Percentiles rank a stretch among this genome's conserved stretches.
Conservation (phyloP, 768 basidiomycete genomes). For the Dioszegia hungarica region DNA sequence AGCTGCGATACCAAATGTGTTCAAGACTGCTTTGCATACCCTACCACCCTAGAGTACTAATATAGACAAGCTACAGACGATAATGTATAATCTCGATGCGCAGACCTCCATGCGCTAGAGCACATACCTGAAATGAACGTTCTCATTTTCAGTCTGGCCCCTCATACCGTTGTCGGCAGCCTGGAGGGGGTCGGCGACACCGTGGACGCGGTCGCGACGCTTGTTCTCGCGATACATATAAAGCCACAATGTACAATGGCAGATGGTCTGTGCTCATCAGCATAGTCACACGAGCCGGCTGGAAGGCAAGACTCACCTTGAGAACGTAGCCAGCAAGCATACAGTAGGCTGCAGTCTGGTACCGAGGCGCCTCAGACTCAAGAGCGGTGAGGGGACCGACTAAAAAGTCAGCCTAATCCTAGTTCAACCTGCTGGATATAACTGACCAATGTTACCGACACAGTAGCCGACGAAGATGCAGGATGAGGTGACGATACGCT, state of each 20-base stretch:
- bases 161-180: constrained; percentile 48
- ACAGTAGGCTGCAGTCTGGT: constrained; percentile 40
- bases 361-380: constrained; percentile 38
- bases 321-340: constrained; percentile 43
- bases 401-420: no score
- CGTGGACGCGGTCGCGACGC: constrained; percentile 36
- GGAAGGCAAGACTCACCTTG: constrained; percentile 15
- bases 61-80: neutral
- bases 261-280: neutral
- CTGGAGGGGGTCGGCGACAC: constrained; percentile 36
- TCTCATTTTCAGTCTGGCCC: constrained; percentile 46
- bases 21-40: no score
- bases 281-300: no score
- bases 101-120: neutral
- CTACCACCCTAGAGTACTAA: neutral
- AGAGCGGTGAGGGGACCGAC: constrained; percentile 37
- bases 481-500: constrained; percentile 38
- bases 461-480: constrained; percentile 47
- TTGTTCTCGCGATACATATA: constrained; percentile 45
- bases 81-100: neutral
- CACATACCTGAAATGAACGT: constrained; percentile 37
- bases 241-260: constrained; percentile 2
- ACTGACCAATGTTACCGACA: constrained; percentile 43
- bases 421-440: no score
- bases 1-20: no score